phyloP scores from a whole-genome alignment of 306 rosid genomes.

The Gillenia trifoliata region DNA sequence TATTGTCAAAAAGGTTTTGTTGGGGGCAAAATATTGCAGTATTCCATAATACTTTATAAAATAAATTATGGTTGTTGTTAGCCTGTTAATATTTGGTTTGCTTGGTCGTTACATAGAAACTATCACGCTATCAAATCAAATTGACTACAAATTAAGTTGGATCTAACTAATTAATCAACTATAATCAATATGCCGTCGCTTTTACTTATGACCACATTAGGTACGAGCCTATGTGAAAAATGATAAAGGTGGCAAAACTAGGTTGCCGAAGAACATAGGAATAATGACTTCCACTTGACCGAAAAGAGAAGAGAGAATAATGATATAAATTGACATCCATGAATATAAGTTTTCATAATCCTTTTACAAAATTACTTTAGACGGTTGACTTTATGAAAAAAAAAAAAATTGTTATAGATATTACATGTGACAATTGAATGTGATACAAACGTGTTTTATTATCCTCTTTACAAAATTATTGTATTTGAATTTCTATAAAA shows the following conservation, averaged over 20 bases:
- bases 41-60: no score
- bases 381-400: no score
- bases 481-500: no score
- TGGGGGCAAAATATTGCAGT: no score
- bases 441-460: neutral
- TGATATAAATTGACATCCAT: neutral
- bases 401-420: no score
- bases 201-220: neutral
- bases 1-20: no score
- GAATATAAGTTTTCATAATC: neutral
- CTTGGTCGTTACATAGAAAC: neutral
- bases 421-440: neutral
- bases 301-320: neutral
- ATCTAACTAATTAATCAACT: neutral
- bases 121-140: neutral
- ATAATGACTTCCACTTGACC: neutral
- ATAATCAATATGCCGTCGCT: neutral
- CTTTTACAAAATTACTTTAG: neutral
- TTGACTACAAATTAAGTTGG: neutral
- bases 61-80: neutral
- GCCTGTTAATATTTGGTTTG: neutral
- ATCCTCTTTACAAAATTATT: no score
- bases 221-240: neutral
- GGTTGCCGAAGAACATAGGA: neutral
- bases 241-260: neutral